These are phyloP conservation scores for Epichloe brachyelytri DNA, from an alignment of 2,329 filamentous ascomycete genomes.

Conservation along the genomic window DNA sequence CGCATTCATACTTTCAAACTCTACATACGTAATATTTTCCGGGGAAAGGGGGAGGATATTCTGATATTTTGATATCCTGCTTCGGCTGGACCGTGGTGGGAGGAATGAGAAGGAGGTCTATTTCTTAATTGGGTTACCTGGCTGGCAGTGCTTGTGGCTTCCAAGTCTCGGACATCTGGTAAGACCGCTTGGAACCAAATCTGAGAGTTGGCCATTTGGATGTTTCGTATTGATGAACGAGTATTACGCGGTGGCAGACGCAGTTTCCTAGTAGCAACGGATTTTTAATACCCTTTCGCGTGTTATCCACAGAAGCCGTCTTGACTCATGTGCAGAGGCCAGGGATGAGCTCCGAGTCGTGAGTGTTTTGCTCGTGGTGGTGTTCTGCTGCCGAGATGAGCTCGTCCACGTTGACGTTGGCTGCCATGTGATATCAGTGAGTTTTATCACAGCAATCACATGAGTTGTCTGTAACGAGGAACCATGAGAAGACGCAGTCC, in stretches of 20 bases:
- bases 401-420: conserved; percentile 16
- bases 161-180: neutral
- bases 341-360: neutral
- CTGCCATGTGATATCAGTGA: no score
- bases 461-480: no score
- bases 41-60: conserved; percentile 3
- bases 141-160: neutral
- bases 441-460: no score
- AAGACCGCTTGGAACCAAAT: neutral
- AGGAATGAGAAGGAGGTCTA: neutral
- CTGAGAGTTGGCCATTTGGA: conserved; percentile 3
- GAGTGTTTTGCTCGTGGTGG: conserved; percentile 19
- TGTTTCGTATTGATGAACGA: conserved; percentile 3
- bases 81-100: conserved; percentile 21
- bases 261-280: neutral
- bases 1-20: neutral
- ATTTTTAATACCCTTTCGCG: neutral
- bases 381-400: conserved; percentile 20
- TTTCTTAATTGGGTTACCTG: neutral
- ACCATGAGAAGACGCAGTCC: no score
- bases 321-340: conserved; percentile 14
- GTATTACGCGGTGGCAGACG: neutral
- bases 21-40: conserved; percentile 11
- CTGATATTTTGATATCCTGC: conserved; percentile 12
- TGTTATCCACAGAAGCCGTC: neutral